Evolutionary conservation across 192 early-diverging fungal species (phyloP).

Genomic region (Ambispora gerdemannii): DNA sequence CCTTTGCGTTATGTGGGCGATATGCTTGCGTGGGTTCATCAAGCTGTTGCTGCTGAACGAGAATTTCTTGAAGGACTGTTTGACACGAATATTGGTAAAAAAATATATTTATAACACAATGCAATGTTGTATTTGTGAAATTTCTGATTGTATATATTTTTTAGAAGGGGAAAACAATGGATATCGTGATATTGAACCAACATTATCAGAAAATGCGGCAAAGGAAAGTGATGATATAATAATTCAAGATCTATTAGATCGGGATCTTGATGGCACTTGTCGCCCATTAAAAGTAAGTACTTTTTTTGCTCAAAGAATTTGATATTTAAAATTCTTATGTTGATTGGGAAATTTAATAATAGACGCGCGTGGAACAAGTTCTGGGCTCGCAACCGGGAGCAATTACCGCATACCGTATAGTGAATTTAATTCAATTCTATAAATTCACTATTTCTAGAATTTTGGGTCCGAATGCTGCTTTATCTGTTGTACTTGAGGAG

Average conservation of each 20-base stretch:
- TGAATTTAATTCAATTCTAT: constrained; percentile 78
- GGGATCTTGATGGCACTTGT: constrained; percentile 68
- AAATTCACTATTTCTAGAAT: constrained; percentile 59
- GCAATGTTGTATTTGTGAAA: too few relatives aligned
- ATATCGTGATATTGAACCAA: constrained; percentile 35
- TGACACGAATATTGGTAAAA: constrained; percentile 33
- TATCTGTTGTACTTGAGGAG: constrained; percentile 56
- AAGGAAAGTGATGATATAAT: constrained; percentile 45
- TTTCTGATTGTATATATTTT: constrained; percentile 2
- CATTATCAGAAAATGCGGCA: constrained; percentile 29
- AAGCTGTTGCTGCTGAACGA: constrained; percentile 79
- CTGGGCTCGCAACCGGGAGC: constrained; percentile 62
- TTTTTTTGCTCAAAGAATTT: not conserved
- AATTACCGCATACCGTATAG: constrained; percentile 63
- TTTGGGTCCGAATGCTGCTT: constrained; percentile 49
- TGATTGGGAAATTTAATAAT: not conserved
- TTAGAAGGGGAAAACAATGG: constrained; percentile 32
- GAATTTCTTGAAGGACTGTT: constrained; percentile 84
- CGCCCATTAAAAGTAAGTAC: constrained; percentile 65
- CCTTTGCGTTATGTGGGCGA: constrained; percentile 90
- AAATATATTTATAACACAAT: too few relatives aligned
- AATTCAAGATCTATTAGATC: constrained; percentile 56
- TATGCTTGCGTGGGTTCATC: constrained; percentile 97
- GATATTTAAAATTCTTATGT: not conserved
- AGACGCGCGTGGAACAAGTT: constrained; percentile 78